Conservation (phyloP, 495 filamentous ascomycete genomes). For the Tuber melanosporum region DNA sequence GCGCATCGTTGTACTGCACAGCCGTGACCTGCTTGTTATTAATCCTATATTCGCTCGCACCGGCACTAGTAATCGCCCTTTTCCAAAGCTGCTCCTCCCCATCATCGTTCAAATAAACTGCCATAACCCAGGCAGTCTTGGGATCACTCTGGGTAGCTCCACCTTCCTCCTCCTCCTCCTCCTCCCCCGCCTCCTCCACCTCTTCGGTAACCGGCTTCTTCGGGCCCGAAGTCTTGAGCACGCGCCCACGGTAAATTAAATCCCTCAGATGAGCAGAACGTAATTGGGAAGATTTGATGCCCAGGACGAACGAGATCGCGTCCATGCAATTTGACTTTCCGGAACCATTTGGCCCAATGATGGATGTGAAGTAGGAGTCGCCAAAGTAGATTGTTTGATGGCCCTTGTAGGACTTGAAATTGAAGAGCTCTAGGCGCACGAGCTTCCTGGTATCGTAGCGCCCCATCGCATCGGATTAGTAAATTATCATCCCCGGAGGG, state of each 20-base stretch:
- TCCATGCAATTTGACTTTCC: conserved; percentile 99
- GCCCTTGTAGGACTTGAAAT: conserved; percentile 99
- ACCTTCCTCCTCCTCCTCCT: conserved; percentile 51
- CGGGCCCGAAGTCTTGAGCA: conserved; percentile 70
- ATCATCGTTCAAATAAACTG: conserved; percentile 95
- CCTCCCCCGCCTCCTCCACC: conserved; percentile 50
- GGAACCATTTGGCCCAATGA: conserved; percentile 98
- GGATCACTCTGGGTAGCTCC: conserved; percentile 61
- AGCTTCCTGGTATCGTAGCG: conserved; percentile 57
- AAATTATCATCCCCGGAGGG: background rate
- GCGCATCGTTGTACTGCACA: conserved; percentile 83
- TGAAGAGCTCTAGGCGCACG: conserved; percentile 87
- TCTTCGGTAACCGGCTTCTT: conserved; percentile 42
- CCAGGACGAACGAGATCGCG: conserved; percentile 97
- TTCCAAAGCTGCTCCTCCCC: conserved; percentile 96
- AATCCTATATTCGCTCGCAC: conserved; percentile 92
- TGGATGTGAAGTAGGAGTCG: conserved; percentile 97
- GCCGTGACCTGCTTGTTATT: conserved; percentile 84
- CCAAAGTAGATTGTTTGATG: conserved; percentile 90
- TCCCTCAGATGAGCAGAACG: conserved; percentile 93
- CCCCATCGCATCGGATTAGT: conserved; percentile 4
- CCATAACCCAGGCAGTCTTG: conserved; percentile 95
- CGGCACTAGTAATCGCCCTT: conserved; percentile 79
- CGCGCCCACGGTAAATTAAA: conserved; percentile 90
- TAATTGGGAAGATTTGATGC: conserved; percentile 95